A percentile compares a stretch with the other conserved stretches of the same genome.
phyloP scores from a whole-genome alignment of 75 land plant genomes.

The Selaginella tamariscina region DNA sequence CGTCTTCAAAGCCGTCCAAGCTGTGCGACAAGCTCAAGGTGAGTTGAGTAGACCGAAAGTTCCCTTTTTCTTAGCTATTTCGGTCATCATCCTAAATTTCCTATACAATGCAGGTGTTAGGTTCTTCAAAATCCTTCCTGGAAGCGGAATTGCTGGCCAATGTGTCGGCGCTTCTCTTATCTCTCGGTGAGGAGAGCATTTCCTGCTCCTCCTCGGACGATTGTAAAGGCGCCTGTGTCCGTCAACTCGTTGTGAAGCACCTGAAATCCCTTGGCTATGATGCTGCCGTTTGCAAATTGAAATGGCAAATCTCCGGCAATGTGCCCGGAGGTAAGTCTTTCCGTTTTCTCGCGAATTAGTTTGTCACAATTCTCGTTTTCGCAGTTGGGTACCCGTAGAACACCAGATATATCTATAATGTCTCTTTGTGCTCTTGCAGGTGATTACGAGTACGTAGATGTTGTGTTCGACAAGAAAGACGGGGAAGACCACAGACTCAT shows the following conservation, averaged over 20 bases:
- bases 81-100: background rate
- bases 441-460: slow-evolving; percentile 22
- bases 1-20: background rate
- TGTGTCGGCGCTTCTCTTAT: slow-evolving; percentile 15
- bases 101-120: slow-evolving; percentile 17
- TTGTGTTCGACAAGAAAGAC: background rate
- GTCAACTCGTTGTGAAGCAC: slow-evolving; percentile 13
- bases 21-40: slow-evolving; percentile 23
- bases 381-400: too few species aligned
- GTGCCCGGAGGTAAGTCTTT: background rate
- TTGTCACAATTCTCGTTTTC: background rate
- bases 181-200: slow-evolving; percentile 20
- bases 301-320: background rate
- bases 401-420: background rate
- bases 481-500: slow-evolving; percentile 7
- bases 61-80: background rate
- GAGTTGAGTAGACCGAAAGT: background rate
- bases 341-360: background rate
- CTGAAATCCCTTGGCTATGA: background rate
- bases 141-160: slow-evolving; percentile 22
- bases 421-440: slow-evolving; percentile 13
- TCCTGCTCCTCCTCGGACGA: slow-evolving; percentile 9
- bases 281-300: background rate
- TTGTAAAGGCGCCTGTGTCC: slow-evolving; percentile 36
- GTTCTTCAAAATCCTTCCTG: background rate